Conservation (phyloP, 202 grass and related monocot genomes). For the Bolboschoenoplectus hybrid region DNA sequence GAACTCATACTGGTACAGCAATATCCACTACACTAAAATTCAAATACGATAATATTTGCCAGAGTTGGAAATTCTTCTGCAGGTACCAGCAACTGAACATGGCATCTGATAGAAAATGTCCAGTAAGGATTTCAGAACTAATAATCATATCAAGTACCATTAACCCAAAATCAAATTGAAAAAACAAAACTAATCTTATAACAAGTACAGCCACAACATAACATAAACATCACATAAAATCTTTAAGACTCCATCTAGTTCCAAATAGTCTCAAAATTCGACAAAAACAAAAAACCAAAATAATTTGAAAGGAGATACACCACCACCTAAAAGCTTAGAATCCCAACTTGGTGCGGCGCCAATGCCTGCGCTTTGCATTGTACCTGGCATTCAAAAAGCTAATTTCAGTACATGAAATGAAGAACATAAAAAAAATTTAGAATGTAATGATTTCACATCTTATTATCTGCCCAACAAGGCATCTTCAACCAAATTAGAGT, state of each 20-base stretch:
- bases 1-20: not conserved
- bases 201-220: constrained; percentile 13
- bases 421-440: not conserved
- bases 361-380: constrained; percentile 57
- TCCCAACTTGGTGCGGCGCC: constrained; percentile 55
- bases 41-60: not conserved
- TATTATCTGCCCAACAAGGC: not conserved
- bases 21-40: not conserved
- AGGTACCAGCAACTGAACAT: not conserved
- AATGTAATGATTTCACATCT: not conserved
- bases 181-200: constrained; percentile 25
- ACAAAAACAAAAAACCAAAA: constrained; percentile 27
- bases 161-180: constrained; percentile 10
- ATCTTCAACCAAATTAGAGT: not conserved
- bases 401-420: not conserved
- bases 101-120: not conserved
- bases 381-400: constrained; percentile 33
- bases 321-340: constrained; percentile 38
- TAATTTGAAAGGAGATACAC: constrained; percentile 1
- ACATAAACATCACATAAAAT: constrained; percentile 12
- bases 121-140: not conserved
- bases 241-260: constrained; percentile 26
- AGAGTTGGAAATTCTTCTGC: not conserved
- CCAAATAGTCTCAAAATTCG: constrained; percentile 17
- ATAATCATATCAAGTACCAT: not conserved